Percentiles rank a stretch among this genome's conserved stretches.
Conservation (phyloP, 1,139 yeast species). For the Kodamaea suecica region DNA sequence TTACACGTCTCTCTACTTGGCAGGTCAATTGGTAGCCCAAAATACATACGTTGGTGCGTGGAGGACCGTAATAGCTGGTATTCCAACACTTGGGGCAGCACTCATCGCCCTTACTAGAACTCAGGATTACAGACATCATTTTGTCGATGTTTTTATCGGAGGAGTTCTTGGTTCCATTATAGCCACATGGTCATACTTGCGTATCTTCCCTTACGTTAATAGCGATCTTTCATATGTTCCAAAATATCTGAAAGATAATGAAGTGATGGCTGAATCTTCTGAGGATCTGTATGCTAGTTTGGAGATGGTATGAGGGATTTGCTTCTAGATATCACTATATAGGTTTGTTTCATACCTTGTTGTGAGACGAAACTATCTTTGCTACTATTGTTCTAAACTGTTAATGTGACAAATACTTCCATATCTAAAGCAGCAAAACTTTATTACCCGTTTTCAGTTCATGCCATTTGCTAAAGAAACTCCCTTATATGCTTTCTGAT, state of each 20-base stretch:
- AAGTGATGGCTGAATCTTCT: slow-evolving; percentile 10
- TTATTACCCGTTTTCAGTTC: too few relatives aligned
- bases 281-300: slow-evolving; percentile 1
- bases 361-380: too few relatives aligned
- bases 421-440: too few relatives aligned
- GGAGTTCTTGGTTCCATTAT: slow-evolving; percentile 47
- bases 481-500: too few relatives aligned
- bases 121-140: slow-evolving; percentile 78
- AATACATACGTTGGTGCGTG: slow-evolving; percentile 48
- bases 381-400: too few relatives aligned
- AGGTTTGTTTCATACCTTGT: too few relatives aligned
- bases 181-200: slow-evolving; percentile 38
- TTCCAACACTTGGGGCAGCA: slow-evolving; percentile 53
- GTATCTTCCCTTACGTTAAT: slow-evolving; percentile 32
- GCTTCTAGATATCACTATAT: background rate
- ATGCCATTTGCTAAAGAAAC: too few relatives aligned
- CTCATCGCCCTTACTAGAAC: slow-evolving; percentile 69
- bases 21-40: slow-evolving; percentile 52
- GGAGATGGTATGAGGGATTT: slow-evolving; percentile 1
- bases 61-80: slow-evolving; percentile 42
- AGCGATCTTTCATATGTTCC: slow-evolving; percentile 26
- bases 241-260: slow-evolving; percentile 12
- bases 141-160: slow-evolving; percentile 65
- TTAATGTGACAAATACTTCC: too few relatives aligned
- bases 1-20: slow-evolving; percentile 59